A percentile compares a stretch with the other conserved stretches of the same genome.
These are phyloP conservation scores for Phylloporus arenicola DNA, from an alignment of 768 basidiomycete species.

Conservation along the genomic window DNA sequence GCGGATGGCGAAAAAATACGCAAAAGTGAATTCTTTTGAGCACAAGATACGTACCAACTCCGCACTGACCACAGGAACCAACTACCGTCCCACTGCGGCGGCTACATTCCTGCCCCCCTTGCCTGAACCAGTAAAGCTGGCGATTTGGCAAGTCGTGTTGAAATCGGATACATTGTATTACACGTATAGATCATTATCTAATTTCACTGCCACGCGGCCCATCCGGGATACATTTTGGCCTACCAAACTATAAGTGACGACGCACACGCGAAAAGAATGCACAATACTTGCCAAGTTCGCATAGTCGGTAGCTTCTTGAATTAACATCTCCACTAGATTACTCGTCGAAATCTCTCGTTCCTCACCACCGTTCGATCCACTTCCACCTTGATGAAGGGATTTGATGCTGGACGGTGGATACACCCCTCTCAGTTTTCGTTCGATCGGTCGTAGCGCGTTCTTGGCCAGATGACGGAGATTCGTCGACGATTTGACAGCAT, in stretches of 20 bases:
- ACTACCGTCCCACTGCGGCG: too few species aligned
- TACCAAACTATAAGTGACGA: conserved; percentile 30
- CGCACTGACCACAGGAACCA: too few species aligned
- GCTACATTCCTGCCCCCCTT: too few species aligned
- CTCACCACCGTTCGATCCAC: conserved; percentile 16
- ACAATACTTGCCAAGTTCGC: conserved; percentile 54
- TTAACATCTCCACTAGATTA: conserved; percentile 86
- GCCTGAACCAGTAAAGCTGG: too few species aligned
- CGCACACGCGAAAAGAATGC: not conserved
- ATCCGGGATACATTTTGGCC: conserved; percentile 89
- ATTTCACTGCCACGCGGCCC: conserved; percentile 72
- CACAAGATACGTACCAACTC: too few species aligned
- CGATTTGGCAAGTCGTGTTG: not conserved
- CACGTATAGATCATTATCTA: not conserved
- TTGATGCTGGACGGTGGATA: too few species aligned
- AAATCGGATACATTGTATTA: too few species aligned
- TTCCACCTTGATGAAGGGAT: too few species aligned
- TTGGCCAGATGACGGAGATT: conserved; percentile 67
- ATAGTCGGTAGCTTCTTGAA: too few species aligned
- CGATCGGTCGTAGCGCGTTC: conserved; percentile 72
- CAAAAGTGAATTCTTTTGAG: too few species aligned
- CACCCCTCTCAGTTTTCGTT: conserved; percentile 74
- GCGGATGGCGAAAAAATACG: too few species aligned
- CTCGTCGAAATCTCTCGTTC: conserved; percentile 60
- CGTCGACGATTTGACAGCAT: conserved; percentile 43